These are phyloP conservation scores for Priceomyces medius DNA, from an alignment of 805 yeast species.

Conservation along the genomic window DNA sequence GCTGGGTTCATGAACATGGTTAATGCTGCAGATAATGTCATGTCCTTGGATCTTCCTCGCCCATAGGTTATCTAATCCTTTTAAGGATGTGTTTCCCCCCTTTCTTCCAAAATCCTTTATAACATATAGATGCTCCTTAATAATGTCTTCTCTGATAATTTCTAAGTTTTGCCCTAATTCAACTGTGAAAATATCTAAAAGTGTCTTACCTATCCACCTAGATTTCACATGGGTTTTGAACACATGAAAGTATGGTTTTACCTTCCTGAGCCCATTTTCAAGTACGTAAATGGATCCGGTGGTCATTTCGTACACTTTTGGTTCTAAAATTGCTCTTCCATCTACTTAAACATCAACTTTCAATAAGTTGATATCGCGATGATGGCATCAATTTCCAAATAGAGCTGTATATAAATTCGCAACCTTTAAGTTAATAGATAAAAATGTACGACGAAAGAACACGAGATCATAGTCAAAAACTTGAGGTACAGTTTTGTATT, in stretches of 20 bases:
- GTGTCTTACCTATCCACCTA: constrained; percentile 37
- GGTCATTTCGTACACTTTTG: neutral
- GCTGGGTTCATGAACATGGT: constrained; percentile 49
- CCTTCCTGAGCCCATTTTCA: constrained; percentile 35
- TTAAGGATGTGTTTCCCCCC: constrained; percentile 13
- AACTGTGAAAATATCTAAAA: constrained; percentile 26
- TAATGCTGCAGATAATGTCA: constrained; percentile 27
- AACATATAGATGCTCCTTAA: constrained; percentile 24
- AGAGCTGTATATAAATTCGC: no score
- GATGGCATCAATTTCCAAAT: no score
- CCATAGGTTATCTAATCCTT: constrained; percentile 20
- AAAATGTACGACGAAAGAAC: no score
- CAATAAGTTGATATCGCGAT: no score
- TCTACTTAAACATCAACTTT: neutral
- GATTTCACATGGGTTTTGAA: constrained; percentile 35
- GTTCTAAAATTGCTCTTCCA: neutral
- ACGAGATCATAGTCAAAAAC: no score
- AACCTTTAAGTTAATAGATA: no score
- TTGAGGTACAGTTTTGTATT: no score
- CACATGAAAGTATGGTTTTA: constrained; percentile 32
- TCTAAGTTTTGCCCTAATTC: constrained; percentile 35
- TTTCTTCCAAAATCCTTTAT: constrained; percentile 19
- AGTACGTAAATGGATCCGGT: constrained; percentile 8
- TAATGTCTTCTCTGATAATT: constrained; percentile 24
- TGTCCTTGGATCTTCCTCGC: constrained; percentile 16